These are phyloP conservation scores for Citrus mangshanensis DNA, from an alignment of 345 rosid genomes.

Conservation along the genomic window DNA sequence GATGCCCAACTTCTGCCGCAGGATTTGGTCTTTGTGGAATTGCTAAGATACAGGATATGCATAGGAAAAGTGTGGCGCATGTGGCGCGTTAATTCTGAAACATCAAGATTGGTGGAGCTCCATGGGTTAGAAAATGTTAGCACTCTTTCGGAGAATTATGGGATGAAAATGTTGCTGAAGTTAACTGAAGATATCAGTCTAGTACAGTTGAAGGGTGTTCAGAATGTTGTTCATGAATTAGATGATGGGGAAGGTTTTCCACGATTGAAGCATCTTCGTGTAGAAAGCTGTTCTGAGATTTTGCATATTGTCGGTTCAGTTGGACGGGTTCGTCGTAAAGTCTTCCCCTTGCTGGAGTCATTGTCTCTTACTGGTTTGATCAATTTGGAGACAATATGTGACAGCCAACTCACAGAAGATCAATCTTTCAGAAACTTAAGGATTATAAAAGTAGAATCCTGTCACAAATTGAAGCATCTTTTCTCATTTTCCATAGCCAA, in stretches of 20 bases:
- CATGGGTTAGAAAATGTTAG: background rate
- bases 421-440: conserved; percentile 12
- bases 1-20: conserved; percentile 2
- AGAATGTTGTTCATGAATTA: background rate
- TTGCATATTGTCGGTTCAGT: too few species aligned
- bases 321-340: too few species aligned
- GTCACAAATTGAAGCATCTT: background rate
- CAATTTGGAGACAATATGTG: too few species aligned
- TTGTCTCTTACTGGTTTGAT: too few species aligned
- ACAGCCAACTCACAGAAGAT: too few species aligned
- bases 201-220: too few species aligned
- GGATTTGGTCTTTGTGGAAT: background rate
- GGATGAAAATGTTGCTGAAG: background rate
- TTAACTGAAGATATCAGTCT: conserved; percentile 13
- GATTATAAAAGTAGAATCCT: background rate
- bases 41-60: background rate
- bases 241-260: conserved; percentile 8
- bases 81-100: too few species aligned
- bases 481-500: too few species aligned
- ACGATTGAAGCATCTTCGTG: background rate
- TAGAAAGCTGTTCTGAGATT: rapidly evolving
- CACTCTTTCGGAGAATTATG: background rate
- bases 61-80: background rate
- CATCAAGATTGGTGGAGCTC: too few species aligned
- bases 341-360: too few species aligned